Evolutionary conservation across 2,329 filamentous ascomycete species (phyloP), one percentile per base, ranked within the genome.

Genomic region (Stagonosporopsis chrysanthemi): DNA sequence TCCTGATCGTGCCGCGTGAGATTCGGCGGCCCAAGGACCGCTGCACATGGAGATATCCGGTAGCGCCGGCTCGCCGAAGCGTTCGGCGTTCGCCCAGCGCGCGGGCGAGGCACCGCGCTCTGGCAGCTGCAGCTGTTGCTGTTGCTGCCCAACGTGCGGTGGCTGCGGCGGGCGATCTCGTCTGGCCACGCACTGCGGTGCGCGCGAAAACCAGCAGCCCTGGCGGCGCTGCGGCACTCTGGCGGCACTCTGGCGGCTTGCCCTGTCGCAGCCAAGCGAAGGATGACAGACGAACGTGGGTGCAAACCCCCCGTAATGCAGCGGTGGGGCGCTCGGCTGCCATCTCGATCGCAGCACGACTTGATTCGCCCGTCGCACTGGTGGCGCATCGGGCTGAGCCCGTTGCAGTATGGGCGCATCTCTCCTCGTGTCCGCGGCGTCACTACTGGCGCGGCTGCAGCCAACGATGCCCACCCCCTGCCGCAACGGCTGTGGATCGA

Each of bases 401-500:
- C 42, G 17, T 58, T 57, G 14, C 9, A 52, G 66, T 26, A 42
- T 66, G 55, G 63, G 36, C 35, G 41, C 56, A 66, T 68, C 66
- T 66, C 50, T 52, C 53, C 62, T 64, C 63, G 60, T 62, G 63
- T 57, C 51, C 50, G 64, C 57, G 45, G 60, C 55, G 56, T 52
- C 53, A 39, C 63, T 59, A 67, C 65, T 68, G 50, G 66, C 56
- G 58, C 66, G 62, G 63, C 59, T 56, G 54, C 24, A 49, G 54
- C 63, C 63, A 52, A 55, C 63, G 66, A 66, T 68, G 61, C 48
- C 38, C 43, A 50, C 47, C 61, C 60, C 62, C 63, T 59, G 60
- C 57, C 61, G 47, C 57, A 66, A 68, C 67, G 65, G 65, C 61
- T 60, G 58, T 61, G 62, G 62, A 68, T 69, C 65, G 65, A 52